Conservation (phyloP, 2,329 filamentous ascomycete species). For the Pleomassaria siparia region DNA sequence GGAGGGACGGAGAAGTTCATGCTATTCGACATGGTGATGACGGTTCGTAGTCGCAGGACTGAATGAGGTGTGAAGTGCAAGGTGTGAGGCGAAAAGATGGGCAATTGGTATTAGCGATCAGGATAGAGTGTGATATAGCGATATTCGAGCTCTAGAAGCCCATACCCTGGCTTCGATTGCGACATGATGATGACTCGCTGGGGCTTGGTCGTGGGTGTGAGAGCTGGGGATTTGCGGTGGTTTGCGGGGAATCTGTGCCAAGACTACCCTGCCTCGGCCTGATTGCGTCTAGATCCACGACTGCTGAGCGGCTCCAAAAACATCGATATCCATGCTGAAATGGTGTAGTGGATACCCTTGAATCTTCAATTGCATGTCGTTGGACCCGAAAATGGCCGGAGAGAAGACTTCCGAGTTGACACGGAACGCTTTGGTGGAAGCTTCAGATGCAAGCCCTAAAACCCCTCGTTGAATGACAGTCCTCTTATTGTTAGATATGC, state of each 20-base stretch:
- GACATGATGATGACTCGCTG: conserved; percentile 35
- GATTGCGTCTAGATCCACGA: background rate
- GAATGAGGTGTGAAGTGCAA: background rate
- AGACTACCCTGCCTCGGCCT: conserved; percentile 12
- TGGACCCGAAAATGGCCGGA: background rate
- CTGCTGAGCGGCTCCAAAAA: background rate
- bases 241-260: conserved; percentile 19
- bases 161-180: conserved; percentile 18
- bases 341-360: background rate
- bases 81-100: no score
- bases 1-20: conserved; percentile 61
- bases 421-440: background rate
- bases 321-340: background rate
- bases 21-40: conserved; percentile 11
- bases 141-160: background rate
- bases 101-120: conserved; percentile 9
- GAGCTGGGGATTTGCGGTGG: conserved; percentile 8
- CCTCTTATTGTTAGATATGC: background rate
- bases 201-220: conserved; percentile 20
- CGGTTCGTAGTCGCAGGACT: background rate
- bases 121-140: conserved; percentile 1
- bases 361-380: background rate
- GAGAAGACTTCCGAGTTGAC: background rate
- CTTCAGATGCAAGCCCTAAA: background rate
- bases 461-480: background rate